Conservation (phyloP, 108 stramenopile genomes). For the Seminavis robusta region DNA sequence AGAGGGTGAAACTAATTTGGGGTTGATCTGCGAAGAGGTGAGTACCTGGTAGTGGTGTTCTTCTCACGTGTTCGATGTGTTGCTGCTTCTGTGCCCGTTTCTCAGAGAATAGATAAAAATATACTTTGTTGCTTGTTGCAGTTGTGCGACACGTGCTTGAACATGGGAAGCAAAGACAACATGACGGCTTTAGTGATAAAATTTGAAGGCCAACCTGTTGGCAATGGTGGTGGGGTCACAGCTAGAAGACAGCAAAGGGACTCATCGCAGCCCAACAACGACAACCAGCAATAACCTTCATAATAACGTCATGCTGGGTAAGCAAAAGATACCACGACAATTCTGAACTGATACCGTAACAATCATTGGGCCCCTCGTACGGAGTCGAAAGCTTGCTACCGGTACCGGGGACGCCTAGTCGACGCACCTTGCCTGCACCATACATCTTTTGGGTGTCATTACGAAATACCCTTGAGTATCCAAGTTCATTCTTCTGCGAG, state of each 20-base stretch:
- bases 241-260: conserved; percentile 43
- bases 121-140: conserved; percentile 4
- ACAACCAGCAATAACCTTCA: too few relatives aligned
- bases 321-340: too few relatives aligned
- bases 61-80: neutral
- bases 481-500: too few relatives aligned
- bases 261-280: too few relatives aligned
- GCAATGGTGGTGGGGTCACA: conserved; percentile 56
- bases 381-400: too few relatives aligned
- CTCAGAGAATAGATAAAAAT: neutral
- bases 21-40: conserved; percentile 85
- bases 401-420: too few relatives aligned
- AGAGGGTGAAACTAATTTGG: conserved; percentile 73
- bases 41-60: conserved; percentile 11
- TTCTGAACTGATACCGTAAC: too few relatives aligned
- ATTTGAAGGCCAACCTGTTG: conserved; percentile 54
- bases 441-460: too few relatives aligned
- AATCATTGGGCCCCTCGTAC: too few relatives aligned
- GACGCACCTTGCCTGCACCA: too few relatives aligned
- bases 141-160: conserved; percentile 69
- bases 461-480: too few relatives aligned
- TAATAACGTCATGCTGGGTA: too few relatives aligned
- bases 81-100: neutral
- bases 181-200: conserved; percentile 78
- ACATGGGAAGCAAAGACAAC: conserved; percentile 82